phyloP scores from a whole-genome alignment of 768 basidiomycete species.

The Tricholoma furcatifolium region DNA sequence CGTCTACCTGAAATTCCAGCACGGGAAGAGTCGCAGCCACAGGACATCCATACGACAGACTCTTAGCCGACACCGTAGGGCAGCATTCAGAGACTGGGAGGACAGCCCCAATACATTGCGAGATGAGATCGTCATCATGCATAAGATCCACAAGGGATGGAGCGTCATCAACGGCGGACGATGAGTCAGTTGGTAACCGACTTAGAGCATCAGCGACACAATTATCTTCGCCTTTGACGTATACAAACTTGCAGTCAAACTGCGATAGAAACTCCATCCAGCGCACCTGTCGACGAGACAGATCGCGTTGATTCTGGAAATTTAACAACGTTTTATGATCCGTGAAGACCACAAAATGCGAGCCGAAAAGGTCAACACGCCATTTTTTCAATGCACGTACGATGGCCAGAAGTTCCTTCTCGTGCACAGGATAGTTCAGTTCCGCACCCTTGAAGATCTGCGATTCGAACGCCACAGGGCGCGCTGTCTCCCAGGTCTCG shows the following conservation, averaged over 20 bases:
- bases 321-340: slow-evolving; percentile 35
- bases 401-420: slow-evolving; percentile 35
- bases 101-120: too few species aligned
- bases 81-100: too few species aligned
- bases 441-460: slow-evolving; percentile 6
- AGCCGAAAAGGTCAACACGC: slow-evolving; percentile 22
- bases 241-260: slow-evolving; percentile 31
- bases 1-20: not conserved
- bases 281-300: slow-evolving; percentile 25
- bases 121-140: too few species aligned
- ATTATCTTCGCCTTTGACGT: slow-evolving; percentile 34
- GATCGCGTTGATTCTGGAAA: slow-evolving; percentile 27
- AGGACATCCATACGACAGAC: not conserved
- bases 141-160: not conserved
- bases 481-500: not conserved
- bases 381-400: slow-evolving; percentile 28
- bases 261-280: slow-evolving; percentile 35
- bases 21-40: not conserved
- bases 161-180: not conserved
- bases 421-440: slow-evolving; percentile 20
- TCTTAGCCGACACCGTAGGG: too few species aligned
- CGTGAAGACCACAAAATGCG: slow-evolving; percentile 26
- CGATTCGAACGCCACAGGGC: slow-evolving; percentile 10
- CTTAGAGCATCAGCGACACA: slow-evolving; percentile 34
- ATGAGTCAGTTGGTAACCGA: not conserved